Evolutionary conservation across 768 basidiomycete genomes (phyloP), one percentile per base, ranked within the genome.

Genomic region (Podaxis carcinomalis): DNA sequence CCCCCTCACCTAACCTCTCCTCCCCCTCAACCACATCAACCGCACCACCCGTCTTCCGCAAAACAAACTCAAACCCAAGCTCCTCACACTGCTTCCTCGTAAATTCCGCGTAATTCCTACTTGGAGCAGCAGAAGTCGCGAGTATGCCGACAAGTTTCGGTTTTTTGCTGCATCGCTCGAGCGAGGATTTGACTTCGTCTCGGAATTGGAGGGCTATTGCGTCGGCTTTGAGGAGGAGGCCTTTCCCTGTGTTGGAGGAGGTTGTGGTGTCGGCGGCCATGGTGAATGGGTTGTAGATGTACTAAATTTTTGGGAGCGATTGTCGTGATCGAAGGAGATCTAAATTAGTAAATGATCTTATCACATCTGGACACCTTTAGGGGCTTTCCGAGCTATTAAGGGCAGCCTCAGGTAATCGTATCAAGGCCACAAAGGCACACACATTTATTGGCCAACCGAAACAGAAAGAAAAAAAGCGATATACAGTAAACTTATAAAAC

Each of bases 111-210:
- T 96, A 96, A 66, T 80, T 83, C 65, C 81, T 84, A 73, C 90
- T 92, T 0, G 93, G 92, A 5, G 84, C 84, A 4, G 88, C 86
- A 1, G 88, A 83, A 1, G 94, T 96, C 0, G 92, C 89, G 25
- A 99, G 80, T 66, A 98, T 96, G 1, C 95, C 96, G 55, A 98
- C 87, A 27, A 99, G 81, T 68, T 86, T 91, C 2, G 94, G 93
- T 13, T 74, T 69, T 21, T 76, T 78, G 4, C 73, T 39, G 35
- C 69, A 66, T 51, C 69, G 66, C 14, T 70, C 66, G 21, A 25
- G 76, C 27, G 74, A 73, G 19, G 71, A 52, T 64, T 82, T 82
- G 66, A 95, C 83, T 70, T 93, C 92, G 47, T 84, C 79, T 11
- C 84, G 82, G 69, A 89, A 94, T 2, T 84, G 73, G 28, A 80